These are phyloP conservation scores for Mucor irregularis DNA, from an alignment of 371 early-diverging fungal genomes.

Conservation along the genomic window DNA sequence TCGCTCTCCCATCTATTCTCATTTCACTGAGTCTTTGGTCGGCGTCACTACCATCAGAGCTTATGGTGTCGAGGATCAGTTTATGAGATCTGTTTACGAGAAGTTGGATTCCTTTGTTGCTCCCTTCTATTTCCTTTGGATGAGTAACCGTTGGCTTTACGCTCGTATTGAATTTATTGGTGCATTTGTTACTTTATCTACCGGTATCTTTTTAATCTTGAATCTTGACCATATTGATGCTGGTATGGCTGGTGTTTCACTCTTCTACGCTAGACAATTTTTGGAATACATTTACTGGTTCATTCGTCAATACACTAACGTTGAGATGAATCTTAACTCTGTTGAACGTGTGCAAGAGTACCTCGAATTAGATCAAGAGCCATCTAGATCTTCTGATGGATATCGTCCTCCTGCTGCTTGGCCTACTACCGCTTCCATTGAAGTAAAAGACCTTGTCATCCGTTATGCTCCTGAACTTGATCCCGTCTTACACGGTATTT, in stretches of 20 bases:
- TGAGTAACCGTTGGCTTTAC: slow-evolving; percentile 84
- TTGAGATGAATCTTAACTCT: slow-evolving; percentile 81
- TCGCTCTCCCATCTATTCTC: slow-evolving; percentile 73
- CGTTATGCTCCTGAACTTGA: slow-evolving; percentile 67
- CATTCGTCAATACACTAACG: slow-evolving; percentile 63
- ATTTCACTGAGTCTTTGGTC: slow-evolving; percentile 70
- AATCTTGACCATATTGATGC: slow-evolving; percentile 63
- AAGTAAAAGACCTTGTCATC: slow-evolving; percentile 63
- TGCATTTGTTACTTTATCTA: slow-evolving; percentile 65
- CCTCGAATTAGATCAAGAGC: slow-evolving; percentile 70
- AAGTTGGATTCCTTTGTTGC: slow-evolving; percentile 66
- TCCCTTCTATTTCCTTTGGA: slow-evolving; percentile 82
- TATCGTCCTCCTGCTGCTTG: slow-evolving; percentile 64
- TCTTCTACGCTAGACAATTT: slow-evolving; percentile 77
- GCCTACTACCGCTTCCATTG: slow-evolving; percentile 72
- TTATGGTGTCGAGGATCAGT: slow-evolving; percentile 65
- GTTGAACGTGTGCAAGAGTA: slow-evolving; percentile 90
- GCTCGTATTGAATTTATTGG: slow-evolving; percentile 73
- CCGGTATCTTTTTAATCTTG: slow-evolving; percentile 62
- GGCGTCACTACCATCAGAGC: slow-evolving; percentile 74
- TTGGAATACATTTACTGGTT: slow-evolving; percentile 48
- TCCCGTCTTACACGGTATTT: slow-evolving; percentile 69
- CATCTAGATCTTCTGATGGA: slow-evolving; percentile 43
- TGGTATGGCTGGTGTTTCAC: slow-evolving; percentile 81
- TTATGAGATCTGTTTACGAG: slow-evolving; percentile 54